A percentile compares a stretch with the other conserved stretches of the same genome.
Evolutionary conservation across 75 land plant species (phyloP).

Genomic region (Ceratopteris richardii): DNA sequence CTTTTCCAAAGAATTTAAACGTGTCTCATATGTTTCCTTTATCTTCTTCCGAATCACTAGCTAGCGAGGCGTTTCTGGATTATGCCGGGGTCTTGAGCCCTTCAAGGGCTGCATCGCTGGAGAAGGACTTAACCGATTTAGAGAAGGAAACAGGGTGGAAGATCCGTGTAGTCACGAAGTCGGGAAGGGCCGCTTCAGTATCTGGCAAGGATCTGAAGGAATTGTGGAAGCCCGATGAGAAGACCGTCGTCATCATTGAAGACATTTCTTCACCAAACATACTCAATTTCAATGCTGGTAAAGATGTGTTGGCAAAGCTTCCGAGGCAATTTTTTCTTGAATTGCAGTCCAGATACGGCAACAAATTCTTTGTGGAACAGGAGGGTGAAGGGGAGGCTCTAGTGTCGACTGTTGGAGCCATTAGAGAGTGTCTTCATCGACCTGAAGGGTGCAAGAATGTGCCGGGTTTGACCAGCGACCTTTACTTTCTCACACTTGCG

Average conservation of each 20-base stretch:
- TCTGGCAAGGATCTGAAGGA: slow-evolving; percentile 10
- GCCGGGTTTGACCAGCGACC: slow-evolving; percentile 21
- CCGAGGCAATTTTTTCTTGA: slow-evolving; percentile 22
- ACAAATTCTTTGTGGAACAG: slow-evolving; percentile 18
- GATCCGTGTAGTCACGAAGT: slow-evolving; percentile 13
- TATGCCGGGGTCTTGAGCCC: slow-evolving; percentile 8
- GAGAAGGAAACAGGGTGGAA: slow-evolving; percentile 13
- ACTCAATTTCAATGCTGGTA: slow-evolving; percentile 15
- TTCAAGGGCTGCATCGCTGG: neutral
- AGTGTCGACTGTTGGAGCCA: slow-evolving; percentile 5
- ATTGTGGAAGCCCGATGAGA: slow-evolving; percentile 25
- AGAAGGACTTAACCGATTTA: slow-evolving; percentile 5
- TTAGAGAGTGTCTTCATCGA: slow-evolving; percentile 11
- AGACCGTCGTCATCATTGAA: slow-evolving; percentile 15
- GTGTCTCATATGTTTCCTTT: too few species aligned
- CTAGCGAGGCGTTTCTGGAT: too few species aligned
- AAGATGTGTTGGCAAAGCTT: slow-evolving; percentile 5
- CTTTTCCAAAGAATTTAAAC: too few species aligned
- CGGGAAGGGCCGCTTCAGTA: neutral
- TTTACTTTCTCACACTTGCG: slow-evolving; percentile 20
- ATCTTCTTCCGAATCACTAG: too few species aligned
- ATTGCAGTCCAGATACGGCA: slow-evolving; percentile 21
- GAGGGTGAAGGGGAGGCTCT: slow-evolving; percentile 17
- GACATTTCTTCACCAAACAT: slow-evolving; percentile 19
- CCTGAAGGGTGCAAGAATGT: slow-evolving; percentile 17